phyloP scores from a whole-genome alignment of 495 filamentous ascomycete species.

The Podospora pseudocomata region DNA sequence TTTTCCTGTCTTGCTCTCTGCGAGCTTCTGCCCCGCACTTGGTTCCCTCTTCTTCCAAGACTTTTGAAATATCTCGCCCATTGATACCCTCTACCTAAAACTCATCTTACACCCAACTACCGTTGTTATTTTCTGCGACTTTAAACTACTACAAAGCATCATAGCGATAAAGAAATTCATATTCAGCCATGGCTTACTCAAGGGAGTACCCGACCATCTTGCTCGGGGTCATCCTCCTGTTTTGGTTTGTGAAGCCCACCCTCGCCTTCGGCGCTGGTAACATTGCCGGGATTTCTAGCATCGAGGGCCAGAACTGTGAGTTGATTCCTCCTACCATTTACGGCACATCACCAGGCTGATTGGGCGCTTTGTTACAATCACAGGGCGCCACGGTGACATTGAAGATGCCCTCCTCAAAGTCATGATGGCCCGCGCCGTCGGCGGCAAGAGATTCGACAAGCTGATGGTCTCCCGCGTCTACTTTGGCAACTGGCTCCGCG shows the following conservation, averaged over 20 bases:
- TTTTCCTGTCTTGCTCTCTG: constrained; percentile 2
- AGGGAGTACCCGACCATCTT: constrained; percentile 41
- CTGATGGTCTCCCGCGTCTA: constrained; percentile 79
- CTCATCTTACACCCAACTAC: background rate
- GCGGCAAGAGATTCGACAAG: constrained; percentile 83
- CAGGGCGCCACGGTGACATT: constrained; percentile 90
- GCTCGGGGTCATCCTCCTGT: constrained; percentile 52
- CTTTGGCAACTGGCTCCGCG: constrained; percentile 91
- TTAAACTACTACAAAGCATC: constrained; percentile 8
- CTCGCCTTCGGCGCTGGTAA: constrained; percentile 87
- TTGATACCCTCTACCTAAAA: background rate
- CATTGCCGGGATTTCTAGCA: constrained; percentile 67
- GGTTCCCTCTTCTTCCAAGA: background rate
- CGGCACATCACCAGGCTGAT: background rate
- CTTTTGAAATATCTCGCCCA: background rate
- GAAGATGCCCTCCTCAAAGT: constrained; percentile 81
- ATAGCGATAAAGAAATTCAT: constrained; percentile 8
- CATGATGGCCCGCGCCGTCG: constrained; percentile 68
- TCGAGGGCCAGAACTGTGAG: constrained; percentile 76
- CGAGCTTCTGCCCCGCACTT: constrained; percentile 12
- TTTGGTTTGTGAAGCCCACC: constrained; percentile 58
- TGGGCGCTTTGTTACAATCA: constrained; percentile 5
- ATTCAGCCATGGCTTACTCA: constrained; percentile 34
- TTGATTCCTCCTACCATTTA: background rate
- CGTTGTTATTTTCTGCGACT: background rate